Base-by-base conservation (phyloP, 257 asterid genomes). In the Penstemon eatonii region DNA sequence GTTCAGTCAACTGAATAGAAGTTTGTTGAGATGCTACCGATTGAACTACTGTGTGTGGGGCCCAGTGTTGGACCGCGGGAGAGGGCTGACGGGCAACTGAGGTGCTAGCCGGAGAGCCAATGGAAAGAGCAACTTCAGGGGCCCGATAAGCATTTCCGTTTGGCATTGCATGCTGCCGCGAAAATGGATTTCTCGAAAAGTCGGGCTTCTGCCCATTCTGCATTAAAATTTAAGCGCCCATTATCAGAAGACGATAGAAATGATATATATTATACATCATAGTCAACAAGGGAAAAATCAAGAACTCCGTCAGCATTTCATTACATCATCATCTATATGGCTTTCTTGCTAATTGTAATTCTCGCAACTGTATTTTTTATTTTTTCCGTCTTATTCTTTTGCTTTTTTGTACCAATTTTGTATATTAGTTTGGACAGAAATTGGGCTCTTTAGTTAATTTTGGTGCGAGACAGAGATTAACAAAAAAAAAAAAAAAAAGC, bases 121-220 rank as follows among this genome's bases (percentile, higher is more conserved):
- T 71, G 4, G 68, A 60, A 7, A 58, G 69, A 25, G 55, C 60
- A 50, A 49, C 56, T 52, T 77, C 78, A 8, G 74, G 13, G 18
- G 75, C 51, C 15, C 56, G 81, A 54, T 69, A 68, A 33, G 71
- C 68, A 25, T 60, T 77, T 50, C 84, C 73, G 39, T 76, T 76
- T 41, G 69, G 75, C 52, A 69, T 56, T 37, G 41, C 53, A 36
- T 73, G 82, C 75, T 83, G 89, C 67, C 85, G 83, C 2, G 97
- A 84, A 79, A 91, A 94, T 0, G 99, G 99, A 71, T 91, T 94
- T 77, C 83, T 87, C 5, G 87, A 69, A 57, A 79, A 87, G 56
- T 87, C 89, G 41, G 81, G 91, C 84, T 59, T 81, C 56, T 63
- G 68, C 68, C 89, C 95, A 70, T 80, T 82, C 99, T 94, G 96